phyloP scores from a whole-genome alignment of 345 rosid genomes.

The Hypericum perforatum region DNA sequence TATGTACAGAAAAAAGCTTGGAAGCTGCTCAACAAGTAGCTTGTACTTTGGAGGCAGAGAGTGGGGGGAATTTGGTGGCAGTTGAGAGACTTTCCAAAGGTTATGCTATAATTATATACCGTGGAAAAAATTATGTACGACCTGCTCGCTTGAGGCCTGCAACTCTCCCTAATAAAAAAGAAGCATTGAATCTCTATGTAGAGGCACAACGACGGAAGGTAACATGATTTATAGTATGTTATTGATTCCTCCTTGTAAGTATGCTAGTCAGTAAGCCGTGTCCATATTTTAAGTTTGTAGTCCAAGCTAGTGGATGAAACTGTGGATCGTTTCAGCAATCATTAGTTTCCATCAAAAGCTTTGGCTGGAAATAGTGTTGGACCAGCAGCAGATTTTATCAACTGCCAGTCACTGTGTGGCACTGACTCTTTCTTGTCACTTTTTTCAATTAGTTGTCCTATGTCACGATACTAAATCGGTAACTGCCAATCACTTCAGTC shows the following conservation, averaged over 20 bases:
- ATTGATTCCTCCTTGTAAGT: no score
- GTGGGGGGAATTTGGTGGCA: conserved; percentile 83
- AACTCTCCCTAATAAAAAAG: conserved; percentile 66
- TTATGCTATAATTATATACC: conserved; percentile 72
- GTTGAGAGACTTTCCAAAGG: conserved; percentile 83
- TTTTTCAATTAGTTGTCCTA: no score
- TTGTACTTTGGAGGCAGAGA: conserved; percentile 63
- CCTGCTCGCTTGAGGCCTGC: conserved; percentile 70
- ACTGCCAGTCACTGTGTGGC: no score
- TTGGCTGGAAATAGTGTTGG: no score
- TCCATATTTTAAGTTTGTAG: no score
- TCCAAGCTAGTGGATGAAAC: no score
- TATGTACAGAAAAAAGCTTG: conserved; percentile 45
- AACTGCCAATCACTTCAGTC: background rate
- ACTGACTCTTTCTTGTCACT: no score
- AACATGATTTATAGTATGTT: conserved; percentile 3
- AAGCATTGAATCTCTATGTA: conserved; percentile 67
- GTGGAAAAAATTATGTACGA: conserved; percentile 83
- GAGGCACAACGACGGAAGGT: conserved; percentile 86
- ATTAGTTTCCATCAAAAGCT: no score
- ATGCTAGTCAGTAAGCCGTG: no score
- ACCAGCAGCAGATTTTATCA: no score
- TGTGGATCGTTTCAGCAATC: no score
- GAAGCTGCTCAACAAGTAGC: conserved; percentile 61
- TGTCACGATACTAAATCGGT: no score